phyloP scores from a whole-genome alignment of 345 rosid genomes.

The Eutrema yunnanense region DNA sequence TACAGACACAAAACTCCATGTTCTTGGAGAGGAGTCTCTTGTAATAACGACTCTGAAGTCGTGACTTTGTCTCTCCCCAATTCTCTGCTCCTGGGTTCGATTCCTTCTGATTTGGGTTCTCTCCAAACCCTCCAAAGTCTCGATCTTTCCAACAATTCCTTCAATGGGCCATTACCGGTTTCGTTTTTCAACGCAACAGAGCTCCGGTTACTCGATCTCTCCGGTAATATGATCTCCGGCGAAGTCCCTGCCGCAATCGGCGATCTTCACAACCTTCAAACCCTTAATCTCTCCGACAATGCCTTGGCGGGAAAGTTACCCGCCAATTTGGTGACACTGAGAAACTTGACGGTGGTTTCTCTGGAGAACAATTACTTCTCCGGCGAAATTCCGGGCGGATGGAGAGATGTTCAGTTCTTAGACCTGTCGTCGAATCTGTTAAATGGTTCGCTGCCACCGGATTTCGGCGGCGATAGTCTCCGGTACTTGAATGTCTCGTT shows the following conservation, averaged over 20 bases:
- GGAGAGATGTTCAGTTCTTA: conserved; percentile 42
- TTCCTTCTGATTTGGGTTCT: conserved; percentile 62
- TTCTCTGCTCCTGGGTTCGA: conserved; percentile 61
- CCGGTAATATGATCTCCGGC: conserved; percentile 29
- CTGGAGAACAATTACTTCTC: conserved; percentile 54
- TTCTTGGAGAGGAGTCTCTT: conserved; percentile 70
- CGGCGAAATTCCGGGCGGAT: conserved; percentile 48
- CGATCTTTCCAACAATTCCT: conserved; percentile 34
- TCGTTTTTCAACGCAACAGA: conserved; percentile 16
- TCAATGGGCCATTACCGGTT: conserved; percentile 25
- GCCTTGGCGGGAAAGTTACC: conserved; percentile 73
- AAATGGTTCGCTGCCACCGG: conserved; percentile 64
- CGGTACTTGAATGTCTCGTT: conserved; percentile 55
- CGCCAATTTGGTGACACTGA: conserved; percentile 30
- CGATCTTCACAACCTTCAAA: conserved; percentile 19
- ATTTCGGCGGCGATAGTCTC: conserved; percentile 54
- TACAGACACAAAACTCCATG: conserved; percentile 54
- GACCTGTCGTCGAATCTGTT: conserved; percentile 77
- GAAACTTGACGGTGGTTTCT: conserved; percentile 48
- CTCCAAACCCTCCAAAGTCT: conserved; percentile 50
- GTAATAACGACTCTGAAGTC: conserved; percentile 43
- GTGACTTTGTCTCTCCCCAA: conserved; percentile 52
- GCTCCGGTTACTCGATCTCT: conserved; percentile 18
- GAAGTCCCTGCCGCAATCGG: conserved; percentile 9
- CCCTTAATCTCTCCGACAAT: conserved; percentile 60